phyloP scores from a whole-genome alignment of 257 asterid genomes.

The Voacanga thouarsii region DNA sequence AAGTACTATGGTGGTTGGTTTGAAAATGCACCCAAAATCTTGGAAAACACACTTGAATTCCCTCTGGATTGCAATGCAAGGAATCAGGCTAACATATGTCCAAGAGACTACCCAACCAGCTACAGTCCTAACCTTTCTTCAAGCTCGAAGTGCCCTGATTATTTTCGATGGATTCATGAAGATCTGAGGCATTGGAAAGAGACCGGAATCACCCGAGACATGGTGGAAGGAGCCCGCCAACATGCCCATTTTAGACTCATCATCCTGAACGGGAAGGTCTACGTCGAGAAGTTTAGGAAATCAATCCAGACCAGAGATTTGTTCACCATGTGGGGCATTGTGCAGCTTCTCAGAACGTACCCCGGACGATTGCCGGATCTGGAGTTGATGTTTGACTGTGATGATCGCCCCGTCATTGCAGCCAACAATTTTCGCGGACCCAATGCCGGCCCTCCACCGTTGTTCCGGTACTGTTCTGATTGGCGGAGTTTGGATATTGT shows the following conservation, averaged over 20 bases:
- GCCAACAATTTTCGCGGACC: constrained; percentile 30
- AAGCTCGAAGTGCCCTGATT: constrained; percentile 25
- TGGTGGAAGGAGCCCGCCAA: constrained; percentile 18
- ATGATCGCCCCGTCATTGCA: constrained; percentile 25
- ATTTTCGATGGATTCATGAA: constrained; percentile 34
- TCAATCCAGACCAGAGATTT: constrained; percentile 14
- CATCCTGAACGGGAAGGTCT: constrained; percentile 27
- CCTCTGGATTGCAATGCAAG: constrained; percentile 36
- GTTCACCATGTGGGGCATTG: constrained; percentile 32
- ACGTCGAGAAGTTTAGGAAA: constrained; percentile 13
- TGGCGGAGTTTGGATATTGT: constrained; percentile 74
- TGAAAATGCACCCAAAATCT: not conserved
- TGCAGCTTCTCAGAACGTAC: constrained; percentile 27
- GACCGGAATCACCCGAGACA: constrained; percentile 27
- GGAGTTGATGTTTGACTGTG: constrained; percentile 34
- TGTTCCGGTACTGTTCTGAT: constrained; percentile 84
- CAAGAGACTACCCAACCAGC: constrained; percentile 26
- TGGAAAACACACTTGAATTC: not conserved
- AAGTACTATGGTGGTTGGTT: constrained; percentile 6
- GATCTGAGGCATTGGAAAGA: constrained; percentile 33
- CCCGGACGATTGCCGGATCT: constrained; percentile 32
- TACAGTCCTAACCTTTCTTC: constrained; percentile 11
- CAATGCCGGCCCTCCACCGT: constrained; percentile 45
- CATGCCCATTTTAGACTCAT: constrained; percentile 29
- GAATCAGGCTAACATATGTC: constrained; percentile 27